A percentile compares a stretch with the other conserved stretches of the same genome.
Conservation (phyloP, 2,329 filamentous ascomycete species). For the Colletotrichum endophyticum region DNA sequence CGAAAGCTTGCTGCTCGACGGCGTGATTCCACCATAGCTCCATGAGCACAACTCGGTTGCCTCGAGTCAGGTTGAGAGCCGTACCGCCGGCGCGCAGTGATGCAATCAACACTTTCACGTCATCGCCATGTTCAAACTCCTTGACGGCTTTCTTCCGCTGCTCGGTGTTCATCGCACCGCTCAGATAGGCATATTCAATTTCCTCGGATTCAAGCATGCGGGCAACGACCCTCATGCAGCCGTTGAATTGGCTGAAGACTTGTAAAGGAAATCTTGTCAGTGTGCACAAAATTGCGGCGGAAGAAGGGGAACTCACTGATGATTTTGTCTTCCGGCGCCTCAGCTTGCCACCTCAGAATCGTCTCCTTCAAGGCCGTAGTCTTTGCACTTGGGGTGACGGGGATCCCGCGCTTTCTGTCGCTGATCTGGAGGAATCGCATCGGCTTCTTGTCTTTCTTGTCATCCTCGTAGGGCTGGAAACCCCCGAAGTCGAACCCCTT, state of each 20-base stretch:
- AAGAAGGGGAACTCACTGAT: constrained; percentile 33
- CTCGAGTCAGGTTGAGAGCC: constrained; percentile 31
- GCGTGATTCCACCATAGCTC: constrained; percentile 38
- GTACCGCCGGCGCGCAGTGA: constrained; percentile 39
- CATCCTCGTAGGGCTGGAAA: neutral
- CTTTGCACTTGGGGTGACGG: constrained; percentile 33
- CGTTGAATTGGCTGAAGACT: constrained; percentile 38
- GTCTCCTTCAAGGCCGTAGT: constrained; percentile 34
- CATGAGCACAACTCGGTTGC: constrained; percentile 58
- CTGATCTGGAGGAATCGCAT: neutral
- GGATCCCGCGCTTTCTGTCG: neutral
- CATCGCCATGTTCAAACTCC: constrained; percentile 22
- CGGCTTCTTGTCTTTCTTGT: neutral
- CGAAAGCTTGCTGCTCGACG: constrained; percentile 65
- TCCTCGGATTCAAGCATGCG: constrained; percentile 34
- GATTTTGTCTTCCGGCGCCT: constrained; percentile 40
- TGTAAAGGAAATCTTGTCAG: too few species aligned
- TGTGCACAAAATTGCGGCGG: too few species aligned
- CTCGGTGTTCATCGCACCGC: constrained; percentile 25
- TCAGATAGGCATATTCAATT: constrained; percentile 41
- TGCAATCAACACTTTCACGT: constrained; percentile 29
- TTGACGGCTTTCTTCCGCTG: constrained; percentile 25
- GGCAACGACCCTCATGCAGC: constrained; percentile 37
- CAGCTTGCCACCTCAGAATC: constrained; percentile 34
- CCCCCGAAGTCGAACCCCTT: neutral